Conservation (phyloP, 2,329 filamentous ascomycete genomes). For the Xylariaceae sp. region DNA sequence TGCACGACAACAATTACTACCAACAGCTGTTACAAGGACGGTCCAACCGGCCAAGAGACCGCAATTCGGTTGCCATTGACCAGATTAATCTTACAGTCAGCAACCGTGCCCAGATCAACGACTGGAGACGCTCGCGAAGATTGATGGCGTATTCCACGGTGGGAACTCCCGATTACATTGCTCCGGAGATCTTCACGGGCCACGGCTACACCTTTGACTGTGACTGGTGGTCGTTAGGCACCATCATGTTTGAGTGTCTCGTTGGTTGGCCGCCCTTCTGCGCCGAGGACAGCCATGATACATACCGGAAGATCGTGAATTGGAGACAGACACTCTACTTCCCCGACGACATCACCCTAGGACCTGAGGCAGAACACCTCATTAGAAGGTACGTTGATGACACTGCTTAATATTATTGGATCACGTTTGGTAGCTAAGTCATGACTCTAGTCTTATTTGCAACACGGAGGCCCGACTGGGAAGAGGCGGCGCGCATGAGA, state of each 20-base stretch:
- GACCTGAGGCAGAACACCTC: slow-evolving; percentile 83
- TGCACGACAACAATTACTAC: slow-evolving; percentile 98
- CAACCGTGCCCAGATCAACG: slow-evolving; percentile 96
- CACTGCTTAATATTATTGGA: background rate
- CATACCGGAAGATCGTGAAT: slow-evolving; percentile 98
- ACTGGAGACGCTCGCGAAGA: slow-evolving; percentile 92
- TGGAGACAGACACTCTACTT: slow-evolving; percentile 96
- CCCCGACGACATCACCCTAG: slow-evolving; percentile 88
- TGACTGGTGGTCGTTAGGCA: slow-evolving; percentile 98
- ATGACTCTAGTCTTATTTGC: slow-evolving; percentile 71
- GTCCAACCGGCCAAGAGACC: slow-evolving; percentile 69
- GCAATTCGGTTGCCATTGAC: slow-evolving; percentile 92
- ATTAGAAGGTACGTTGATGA: slow-evolving; percentile 69
- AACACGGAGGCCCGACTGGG: slow-evolving; percentile 91
- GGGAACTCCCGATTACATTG: slow-evolving; percentile 97
- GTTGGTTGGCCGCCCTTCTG: slow-evolving; percentile 99
- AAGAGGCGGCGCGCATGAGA: slow-evolving; percentile 78
- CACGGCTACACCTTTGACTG: slow-evolving; percentile 95
- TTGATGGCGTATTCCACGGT: slow-evolving; percentile 98
- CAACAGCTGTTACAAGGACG: slow-evolving; percentile 86
- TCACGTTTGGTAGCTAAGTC: slow-evolving; percentile 8
- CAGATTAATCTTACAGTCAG: slow-evolving; percentile 98
- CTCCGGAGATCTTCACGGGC: slow-evolving; percentile 94
- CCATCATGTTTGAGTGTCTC: slow-evolving; percentile 99
- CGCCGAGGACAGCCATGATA: slow-evolving; percentile 94